Evolutionary conservation across 106 monocot genomes (phyloP).

Genomic region (Dioscorea alata): DNA sequence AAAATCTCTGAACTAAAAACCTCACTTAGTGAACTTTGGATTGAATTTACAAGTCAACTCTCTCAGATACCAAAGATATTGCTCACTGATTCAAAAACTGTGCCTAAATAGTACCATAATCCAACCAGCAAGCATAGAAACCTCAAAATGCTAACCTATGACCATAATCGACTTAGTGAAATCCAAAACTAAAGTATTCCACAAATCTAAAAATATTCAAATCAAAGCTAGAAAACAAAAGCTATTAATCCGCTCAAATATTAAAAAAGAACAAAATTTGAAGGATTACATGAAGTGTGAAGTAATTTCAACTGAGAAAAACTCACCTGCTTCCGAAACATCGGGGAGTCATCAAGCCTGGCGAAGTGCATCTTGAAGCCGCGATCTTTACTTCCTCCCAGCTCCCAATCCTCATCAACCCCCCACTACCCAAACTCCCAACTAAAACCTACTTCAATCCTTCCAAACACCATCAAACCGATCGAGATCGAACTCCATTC

Average conservation of each 20-base stretch:
- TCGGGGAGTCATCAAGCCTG: constrained; percentile 98
- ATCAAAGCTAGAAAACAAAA: neutral
- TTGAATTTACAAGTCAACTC: too few relatives aligned
- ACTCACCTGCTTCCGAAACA: constrained; percentile 91
- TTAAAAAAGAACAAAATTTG: neutral
- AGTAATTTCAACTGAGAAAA: neutral
- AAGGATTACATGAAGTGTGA: neutral
- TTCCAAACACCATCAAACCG: too few relatives aligned
- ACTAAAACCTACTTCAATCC: neutral
- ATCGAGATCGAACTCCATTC: too few relatives aligned
- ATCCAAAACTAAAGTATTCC: neutral
- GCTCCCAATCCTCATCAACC: constrained; percentile 45
- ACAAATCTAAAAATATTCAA: neutral
- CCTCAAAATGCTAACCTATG: too few relatives aligned
- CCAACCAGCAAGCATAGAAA: too few relatives aligned
- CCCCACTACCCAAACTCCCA: neutral
- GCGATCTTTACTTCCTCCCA: constrained; percentile 7
- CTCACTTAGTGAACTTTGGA: too few relatives aligned
- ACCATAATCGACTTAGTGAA: too few relatives aligned
- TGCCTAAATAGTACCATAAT: too few relatives aligned
- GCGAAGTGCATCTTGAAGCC: constrained; percentile 70
- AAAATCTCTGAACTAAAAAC: too few relatives aligned
- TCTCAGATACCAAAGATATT: too few relatives aligned
- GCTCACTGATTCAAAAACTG: too few relatives aligned
- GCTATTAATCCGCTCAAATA: neutral